phyloP scores from a whole-genome alignment of 108 stramenopile genomes.

The Cyclotella kingstonii region DNA sequence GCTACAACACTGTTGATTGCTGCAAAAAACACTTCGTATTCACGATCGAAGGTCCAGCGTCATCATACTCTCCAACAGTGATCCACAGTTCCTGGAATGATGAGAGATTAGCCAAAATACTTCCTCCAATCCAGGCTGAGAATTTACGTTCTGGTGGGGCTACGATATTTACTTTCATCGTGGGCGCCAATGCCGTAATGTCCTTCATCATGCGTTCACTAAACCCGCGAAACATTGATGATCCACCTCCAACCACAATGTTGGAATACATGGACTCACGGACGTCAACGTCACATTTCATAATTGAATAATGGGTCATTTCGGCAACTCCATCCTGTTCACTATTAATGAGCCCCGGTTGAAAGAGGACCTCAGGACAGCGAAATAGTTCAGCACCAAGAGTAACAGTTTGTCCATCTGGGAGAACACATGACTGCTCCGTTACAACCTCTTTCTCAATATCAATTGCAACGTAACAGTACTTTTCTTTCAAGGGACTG shows the following conservation, averaged over 20 bases:
- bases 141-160: constrained; percentile 99
- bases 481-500: constrained; percentile 90
- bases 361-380: constrained; percentile 93
- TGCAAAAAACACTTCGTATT: constrained; percentile 94
- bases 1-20: no score
- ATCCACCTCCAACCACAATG: constrained; percentile 92
- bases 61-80: constrained; percentile 98
- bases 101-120: constrained; percentile 97
- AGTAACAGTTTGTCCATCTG: constrained; percentile 92
- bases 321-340: constrained; percentile 98
- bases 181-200: constrained; percentile 91
- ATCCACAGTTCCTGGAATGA: constrained; percentile 99
- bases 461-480: constrained; percentile 91
- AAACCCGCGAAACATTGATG: constrained; percentile 99
- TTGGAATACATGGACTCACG: constrained; percentile 95
- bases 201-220: constrained; percentile 99
- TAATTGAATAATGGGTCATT: constrained; percentile 98
- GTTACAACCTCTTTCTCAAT: constrained; percentile 94
- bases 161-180: constrained; percentile 99
- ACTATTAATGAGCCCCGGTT: constrained; percentile 95
- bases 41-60: constrained; percentile 97
- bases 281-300: constrained; percentile 99
- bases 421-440: constrained; percentile 92
- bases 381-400: constrained; percentile 94
- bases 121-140: constrained; percentile 98